Evolutionary conservation across 306 rosid genomes (phyloP), one percentile per base, ranked within the genome.

Genomic region (Pachyrhizus erosus): DNA sequence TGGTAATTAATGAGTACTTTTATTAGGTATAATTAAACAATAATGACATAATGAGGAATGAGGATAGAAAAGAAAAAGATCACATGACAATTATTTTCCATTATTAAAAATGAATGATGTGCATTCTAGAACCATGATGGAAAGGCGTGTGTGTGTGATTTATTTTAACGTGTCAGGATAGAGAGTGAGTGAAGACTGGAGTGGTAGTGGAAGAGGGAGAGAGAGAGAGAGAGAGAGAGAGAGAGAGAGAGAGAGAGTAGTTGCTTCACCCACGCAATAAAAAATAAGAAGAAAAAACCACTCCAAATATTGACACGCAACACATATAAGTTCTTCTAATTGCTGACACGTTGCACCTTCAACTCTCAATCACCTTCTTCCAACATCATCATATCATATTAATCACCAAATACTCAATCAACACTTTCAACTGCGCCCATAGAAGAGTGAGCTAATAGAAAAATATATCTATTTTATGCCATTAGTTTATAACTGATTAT

Each of bases 191-290:
- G 80, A 49, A 72, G 78, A 80, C 51, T 40, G 73, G 84, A 84
- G 87, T 79, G 84, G 77, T 12, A 27, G 87, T 72, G 80, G 76
- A 14, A 34, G 26, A 17, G 39, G 23, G 62, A 13, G 5, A 52
- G 8, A 27, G 14, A 68, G 9, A 70, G 82, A n/a, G 42, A 7
- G 79, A 29, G 73, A 40, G 2, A 9, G 55, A 11, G 40, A 84
- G 83, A 34, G 26, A 17, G 39, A 10, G 62, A 13, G 5, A 52
- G 8, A 27, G 14, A 68, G 9, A 70, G 82, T 70, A 48, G 84
- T 84, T 65, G 82, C 61, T 78, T 84, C 84, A 72, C 81, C 88
- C 82, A 92, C 89, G 89, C 84, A 77, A 73, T 18, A 23, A 42
- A 76, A 27, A 8, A 46, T 0, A 9, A 39, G 54, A 5, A 52